phyloP scores from a whole-genome alignment of 257 asterid species.

The Solanum peruvianum region DNA sequence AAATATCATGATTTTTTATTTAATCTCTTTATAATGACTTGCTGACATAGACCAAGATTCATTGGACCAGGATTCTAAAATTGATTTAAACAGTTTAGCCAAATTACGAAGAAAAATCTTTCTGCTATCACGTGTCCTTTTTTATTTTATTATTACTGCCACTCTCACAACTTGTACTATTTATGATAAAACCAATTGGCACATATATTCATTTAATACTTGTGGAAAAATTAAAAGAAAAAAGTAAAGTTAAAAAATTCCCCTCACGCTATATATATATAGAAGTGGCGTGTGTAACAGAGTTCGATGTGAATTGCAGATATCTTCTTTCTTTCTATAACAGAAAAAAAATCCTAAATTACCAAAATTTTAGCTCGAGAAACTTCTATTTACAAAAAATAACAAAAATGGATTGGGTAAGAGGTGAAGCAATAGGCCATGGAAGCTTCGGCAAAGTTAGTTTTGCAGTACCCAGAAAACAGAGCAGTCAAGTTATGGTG shows the following conservation, averaged over 20 bases:
- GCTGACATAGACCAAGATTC: neutral
- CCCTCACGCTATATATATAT: slow-evolving; percentile 13
- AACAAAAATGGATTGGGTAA: slow-evolving; percentile 63
- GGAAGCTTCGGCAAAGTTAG: slow-evolving; percentile 76
- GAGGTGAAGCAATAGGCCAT: slow-evolving; percentile 56
- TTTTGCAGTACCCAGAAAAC: slow-evolving; percentile 34
- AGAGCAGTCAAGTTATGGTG: slow-evolving; percentile 25
- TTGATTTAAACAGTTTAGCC: neutral
- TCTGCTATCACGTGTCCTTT: slow-evolving; percentile 50
- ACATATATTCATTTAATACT: slow-evolving; percentile 11
- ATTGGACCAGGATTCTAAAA: neutral
- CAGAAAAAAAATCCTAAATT: neutral
- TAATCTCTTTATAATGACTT: neutral
- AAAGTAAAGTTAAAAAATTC: neutral
- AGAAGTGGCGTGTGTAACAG: neutral
- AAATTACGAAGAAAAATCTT: slow-evolving; percentile 20
- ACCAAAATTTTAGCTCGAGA: neutral
- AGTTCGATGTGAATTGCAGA: neutral
- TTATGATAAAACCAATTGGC: neutral
- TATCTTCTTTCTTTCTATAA: neutral
- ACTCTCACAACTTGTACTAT: neutral
- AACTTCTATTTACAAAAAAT: neutral
- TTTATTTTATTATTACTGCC: slow-evolving; percentile 1
- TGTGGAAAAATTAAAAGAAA: slow-evolving; percentile 3
- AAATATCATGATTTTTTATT: neutral